A percentile compares a stretch with the other conserved stretches of the same genome.
Evolutionary conservation across 768 basidiomycete species (phyloP).

Genomic region (Tulasnella sp.): DNA sequence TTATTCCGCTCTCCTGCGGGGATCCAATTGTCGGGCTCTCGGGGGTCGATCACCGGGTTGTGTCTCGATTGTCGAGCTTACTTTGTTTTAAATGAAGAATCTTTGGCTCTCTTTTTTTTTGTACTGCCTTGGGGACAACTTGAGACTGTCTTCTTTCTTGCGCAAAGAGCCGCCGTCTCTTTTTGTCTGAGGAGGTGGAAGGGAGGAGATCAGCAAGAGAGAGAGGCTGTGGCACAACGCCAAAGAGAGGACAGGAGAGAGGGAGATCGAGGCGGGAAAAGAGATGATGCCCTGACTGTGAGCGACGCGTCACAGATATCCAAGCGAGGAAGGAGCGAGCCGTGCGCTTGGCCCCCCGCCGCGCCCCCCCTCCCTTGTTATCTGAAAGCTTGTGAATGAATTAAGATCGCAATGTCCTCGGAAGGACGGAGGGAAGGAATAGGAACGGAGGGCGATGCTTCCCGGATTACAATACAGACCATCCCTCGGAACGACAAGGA

Average conservation of each 20-base stretch:
- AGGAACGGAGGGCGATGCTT: not conserved
- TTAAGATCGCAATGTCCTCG: not conserved
- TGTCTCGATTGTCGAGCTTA: not conserved
- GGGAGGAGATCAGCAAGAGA: not conserved
- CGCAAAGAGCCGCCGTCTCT: too few relatives aligned
- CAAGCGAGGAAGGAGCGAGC: not conserved
- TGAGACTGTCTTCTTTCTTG: too few relatives aligned
- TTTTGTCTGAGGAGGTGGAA: not conserved
- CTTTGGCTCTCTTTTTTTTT: not conserved
- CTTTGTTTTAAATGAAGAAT: not conserved
- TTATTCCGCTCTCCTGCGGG: constrained; percentile 10
- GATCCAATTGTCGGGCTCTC: constrained; percentile 11
- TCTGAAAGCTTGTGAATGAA: not conserved
- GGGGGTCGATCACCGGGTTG: constrained; percentile 2
- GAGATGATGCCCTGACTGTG: not conserved
- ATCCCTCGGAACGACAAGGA: not conserved
- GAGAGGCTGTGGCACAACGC: not conserved
- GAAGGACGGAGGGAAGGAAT: not conserved
- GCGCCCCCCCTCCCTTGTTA: not conserved
- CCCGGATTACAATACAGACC: not conserved
- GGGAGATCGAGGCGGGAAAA: not conserved
- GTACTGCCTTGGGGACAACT: too few relatives aligned
- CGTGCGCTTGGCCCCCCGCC: not conserved
- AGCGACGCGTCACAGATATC: not conserved
- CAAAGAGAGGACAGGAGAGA: not conserved